Base-by-base conservation (phyloP, 2,329 filamentous ascomycete genomes). In the Cucurbitaria berberidis region DNA sequence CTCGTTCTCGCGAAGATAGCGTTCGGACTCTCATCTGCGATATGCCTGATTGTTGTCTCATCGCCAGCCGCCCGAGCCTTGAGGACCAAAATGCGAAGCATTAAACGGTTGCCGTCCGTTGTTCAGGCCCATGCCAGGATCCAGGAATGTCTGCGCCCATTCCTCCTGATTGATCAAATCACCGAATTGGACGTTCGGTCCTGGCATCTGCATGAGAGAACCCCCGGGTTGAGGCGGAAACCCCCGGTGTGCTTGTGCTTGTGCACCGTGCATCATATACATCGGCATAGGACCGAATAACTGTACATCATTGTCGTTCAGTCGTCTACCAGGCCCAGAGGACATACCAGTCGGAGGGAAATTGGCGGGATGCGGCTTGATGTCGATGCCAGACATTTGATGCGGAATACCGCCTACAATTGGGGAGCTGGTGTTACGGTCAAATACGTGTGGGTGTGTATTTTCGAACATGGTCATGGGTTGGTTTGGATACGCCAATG, bases 401-500 rank as follows among this genome's bases (percentile, higher is more conserved):
- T 51, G 65, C 2, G 64, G 60, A 5, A 67, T 32, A n/a, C 60
- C 58, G 5, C 51, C 46, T 18, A 57, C 46, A 13, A 51, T 61
- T 9, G 68, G 60, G 1, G 66, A 55, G 7, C 59, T 62, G 4
- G 60, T 60, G 40, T 67, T 67, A 38, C 62, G 61, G 4, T 67
- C 60, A 29, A 70, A 72, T 26, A 55, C 44, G 45, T 70, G 68
- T 5, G 64, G 62, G 27, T 70, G 64, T 48, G 72, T 77, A 60
- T 78, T 80, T 53, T 81, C 80, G 54, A 81, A 81, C 0, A 77
- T 80, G 27, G 88, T 86, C 78, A 89, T 85, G 0, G 89, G 86
- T 60, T 91, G 89, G 65, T 88, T 91, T 0, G 89, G 89, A 65
- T 93, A 95, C 0, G 87, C 88, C 58, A 93, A 89, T 0, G 90